Conservation (phyloP, 1,139 yeast genomes). For the Hansenula lynferdii region DNA sequence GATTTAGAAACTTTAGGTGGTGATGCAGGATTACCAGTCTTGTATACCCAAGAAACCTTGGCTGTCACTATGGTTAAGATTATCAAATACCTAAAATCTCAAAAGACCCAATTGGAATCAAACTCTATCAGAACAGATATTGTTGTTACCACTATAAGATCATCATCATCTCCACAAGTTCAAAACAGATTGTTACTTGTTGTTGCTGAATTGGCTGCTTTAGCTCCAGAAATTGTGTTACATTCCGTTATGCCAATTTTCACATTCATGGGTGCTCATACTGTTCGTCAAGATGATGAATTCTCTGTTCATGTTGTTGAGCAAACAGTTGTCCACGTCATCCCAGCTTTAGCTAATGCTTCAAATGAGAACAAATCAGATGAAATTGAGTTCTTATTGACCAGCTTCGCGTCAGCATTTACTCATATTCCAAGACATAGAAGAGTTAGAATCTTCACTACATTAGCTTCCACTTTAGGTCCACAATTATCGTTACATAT, state of each 20-base stretch:
- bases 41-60: conserved; percentile 86
- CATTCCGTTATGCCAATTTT: conserved; percentile 99
- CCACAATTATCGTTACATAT: conserved; percentile 62
- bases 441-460: conserved; percentile 76
- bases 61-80: conserved; percentile 81
- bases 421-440: conserved; percentile 96
- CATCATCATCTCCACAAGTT: conserved; percentile 89
- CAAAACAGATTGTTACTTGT: conserved; percentile 84
- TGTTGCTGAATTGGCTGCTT: conserved; percentile 79
- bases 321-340: conserved; percentile 83
- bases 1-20: conserved; percentile 86
- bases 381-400: conserved; percentile 77
- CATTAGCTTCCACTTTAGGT: conserved; percentile 77
- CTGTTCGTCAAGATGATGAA: conserved; percentile 94
- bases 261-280: conserved; percentile 98
- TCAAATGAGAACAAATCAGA: conserved; percentile 45
- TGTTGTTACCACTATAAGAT: conserved; percentile 83
- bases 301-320: conserved; percentile 90
- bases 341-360: conserved; percentile 80
- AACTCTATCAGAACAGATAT: conserved; percentile 80
- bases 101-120: conserved; percentile 44
- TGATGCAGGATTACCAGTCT: conserved; percentile 87
- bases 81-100: conserved; percentile 47
- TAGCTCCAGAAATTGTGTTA: conserved; percentile 86
- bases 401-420: conserved; percentile 93